Evolutionary conservation across 1,139 yeast species (phyloP).

Genomic region (Candida sp.): DNA sequence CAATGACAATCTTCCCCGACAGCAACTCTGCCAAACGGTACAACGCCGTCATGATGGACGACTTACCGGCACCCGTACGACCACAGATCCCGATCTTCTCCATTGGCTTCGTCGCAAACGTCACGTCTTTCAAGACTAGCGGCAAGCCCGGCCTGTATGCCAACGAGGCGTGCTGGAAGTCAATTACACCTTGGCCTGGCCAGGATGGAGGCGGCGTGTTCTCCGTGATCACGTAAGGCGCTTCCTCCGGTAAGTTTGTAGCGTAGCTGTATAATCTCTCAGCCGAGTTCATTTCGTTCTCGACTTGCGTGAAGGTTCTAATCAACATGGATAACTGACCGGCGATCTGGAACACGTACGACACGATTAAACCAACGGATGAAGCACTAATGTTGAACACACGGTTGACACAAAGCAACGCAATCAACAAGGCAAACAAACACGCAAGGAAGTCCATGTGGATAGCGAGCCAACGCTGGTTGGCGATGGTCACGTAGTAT

Average conservation of each 20-base stretch:
- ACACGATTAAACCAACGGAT: slow-evolving; percentile 71
- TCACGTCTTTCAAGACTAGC: slow-evolving; percentile 63
- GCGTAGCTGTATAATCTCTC: slow-evolving; percentile 83
- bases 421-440: slow-evolving; percentile 49
- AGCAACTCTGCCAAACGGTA: slow-evolving; percentile 63
- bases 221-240: slow-evolving; percentile 51
- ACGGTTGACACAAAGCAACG: slow-evolving; percentile 67
- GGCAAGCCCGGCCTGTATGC: slow-evolving; percentile 82
- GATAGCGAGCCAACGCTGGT: slow-evolving; percentile 84
- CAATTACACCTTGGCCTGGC: slow-evolving; percentile 55
- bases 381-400: slow-evolving; percentile 68
- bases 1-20: slow-evolving; percentile 57
- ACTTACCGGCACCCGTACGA: slow-evolving; percentile 83
- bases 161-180: slow-evolving; percentile 62
- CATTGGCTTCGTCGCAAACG: slow-evolving; percentile 49
- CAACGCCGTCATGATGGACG: slow-evolving; percentile 68
- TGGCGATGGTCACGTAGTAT: slow-evolving; percentile 65
- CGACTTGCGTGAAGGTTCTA: slow-evolving; percentile 70
- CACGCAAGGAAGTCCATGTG: slow-evolving; percentile 64
- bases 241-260: slow-evolving; percentile 42
- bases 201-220: slow-evolving; percentile 55
- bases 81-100: slow-evolving; percentile 81
- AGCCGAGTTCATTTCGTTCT: slow-evolving; percentile 84
- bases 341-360: slow-evolving; percentile 60
- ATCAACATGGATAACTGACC: slow-evolving; percentile 54